A percentile compares a stretch with the other conserved stretches of the same genome.
Conservation (phyloP, 495 filamentous ascomycete species). For the Patellaria atrata region DNA sequence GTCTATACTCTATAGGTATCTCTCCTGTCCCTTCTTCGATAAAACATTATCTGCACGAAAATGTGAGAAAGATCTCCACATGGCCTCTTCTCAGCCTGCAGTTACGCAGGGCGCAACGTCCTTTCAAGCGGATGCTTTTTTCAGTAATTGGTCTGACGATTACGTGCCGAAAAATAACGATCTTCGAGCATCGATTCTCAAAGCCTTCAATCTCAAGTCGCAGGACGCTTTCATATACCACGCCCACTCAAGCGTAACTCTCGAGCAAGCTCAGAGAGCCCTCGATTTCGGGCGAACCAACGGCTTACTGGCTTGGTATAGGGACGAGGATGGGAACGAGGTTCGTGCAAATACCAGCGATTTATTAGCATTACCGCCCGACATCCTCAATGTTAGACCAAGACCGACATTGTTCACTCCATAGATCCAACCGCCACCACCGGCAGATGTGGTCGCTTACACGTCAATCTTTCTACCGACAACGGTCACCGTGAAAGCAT, state of each 20-base stretch:
- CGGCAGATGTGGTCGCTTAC: constrained; percentile 40
- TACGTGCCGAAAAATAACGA: constrained; percentile 23
- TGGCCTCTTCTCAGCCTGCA: too few relatives aligned
- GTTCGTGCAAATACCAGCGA: constrained; percentile 16
- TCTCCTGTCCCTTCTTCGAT: too few relatives aligned
- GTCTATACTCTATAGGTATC: too few relatives aligned
- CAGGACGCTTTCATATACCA: constrained; percentile 44
- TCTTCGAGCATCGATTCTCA: constrained; percentile 33
- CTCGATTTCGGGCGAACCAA: constrained; percentile 32
- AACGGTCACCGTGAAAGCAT: constrained; percentile 34
- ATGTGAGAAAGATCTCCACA: too few relatives aligned
- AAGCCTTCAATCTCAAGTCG: constrained; percentile 35
- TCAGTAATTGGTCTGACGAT: constrained; percentile 23
- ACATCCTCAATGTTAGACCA: neutral
- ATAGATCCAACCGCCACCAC: constrained; percentile 31
- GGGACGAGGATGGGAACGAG: constrained; percentile 22
- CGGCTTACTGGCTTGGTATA: constrained; percentile 32
- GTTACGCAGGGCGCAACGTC: too few relatives aligned
- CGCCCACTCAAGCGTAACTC: constrained; percentile 31
- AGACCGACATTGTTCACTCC: neutral
- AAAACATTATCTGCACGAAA: too few relatives aligned
- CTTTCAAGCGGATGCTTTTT: constrained; percentile 29
- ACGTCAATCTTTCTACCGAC: constrained; percentile 40
- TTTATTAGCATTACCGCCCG: neutral
- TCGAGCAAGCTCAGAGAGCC: constrained; percentile 38